A percentile compares a stretch with the other conserved stretches of the same genome.
Conservation (phyloP, 495 filamentous ascomycete species). For the Lichenothelia convexa region DNA sequence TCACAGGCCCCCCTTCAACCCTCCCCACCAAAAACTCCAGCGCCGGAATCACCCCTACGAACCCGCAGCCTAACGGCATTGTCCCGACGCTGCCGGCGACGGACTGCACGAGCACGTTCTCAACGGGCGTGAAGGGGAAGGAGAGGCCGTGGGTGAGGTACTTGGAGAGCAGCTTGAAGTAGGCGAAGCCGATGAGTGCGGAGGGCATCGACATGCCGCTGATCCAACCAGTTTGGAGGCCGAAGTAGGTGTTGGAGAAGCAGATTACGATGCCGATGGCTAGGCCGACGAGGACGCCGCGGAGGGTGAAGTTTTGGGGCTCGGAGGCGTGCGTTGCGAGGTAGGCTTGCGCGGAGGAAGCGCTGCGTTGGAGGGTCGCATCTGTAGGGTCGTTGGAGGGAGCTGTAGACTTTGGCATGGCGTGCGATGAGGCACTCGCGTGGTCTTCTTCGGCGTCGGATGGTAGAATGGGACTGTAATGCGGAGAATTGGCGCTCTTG, state of each 20-base stretch:
- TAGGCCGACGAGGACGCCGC: constrained; percentile 64
- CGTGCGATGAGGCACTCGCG: too few species aligned
- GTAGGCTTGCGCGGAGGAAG: background rate
- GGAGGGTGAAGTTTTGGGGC: constrained; percentile 57
- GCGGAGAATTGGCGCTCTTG: constrained; percentile 56
- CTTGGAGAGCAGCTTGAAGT: constrained; percentile 65
- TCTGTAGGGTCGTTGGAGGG: too few species aligned
- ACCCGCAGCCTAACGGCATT: constrained; percentile 92
- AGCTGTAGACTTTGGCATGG: too few species aligned
- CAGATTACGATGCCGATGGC: constrained; percentile 75
- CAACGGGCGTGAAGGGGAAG: constrained; percentile 77
- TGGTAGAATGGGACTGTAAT: constrained; percentile 89
- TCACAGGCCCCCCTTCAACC: constrained; percentile 61
- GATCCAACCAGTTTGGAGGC: constrained; percentile 90
- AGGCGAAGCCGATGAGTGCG: constrained; percentile 85
- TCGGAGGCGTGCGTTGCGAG: constrained; percentile 12
- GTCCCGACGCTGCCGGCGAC: constrained; percentile 90
- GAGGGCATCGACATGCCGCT: constrained; percentile 82
- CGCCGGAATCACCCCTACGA: constrained; percentile 85
- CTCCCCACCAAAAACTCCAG: constrained; percentile 66
- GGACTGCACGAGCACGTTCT: constrained; percentile 95
- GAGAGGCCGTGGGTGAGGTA: constrained; percentile 30
- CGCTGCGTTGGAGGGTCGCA: background rate
- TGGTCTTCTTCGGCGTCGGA: constrained; percentile 99
- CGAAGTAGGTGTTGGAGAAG: constrained; percentile 96